Evolutionary conservation across 2,329 filamentous ascomycete genomes (phyloP).

Genomic region (Ophiostoma quercus): DNA sequence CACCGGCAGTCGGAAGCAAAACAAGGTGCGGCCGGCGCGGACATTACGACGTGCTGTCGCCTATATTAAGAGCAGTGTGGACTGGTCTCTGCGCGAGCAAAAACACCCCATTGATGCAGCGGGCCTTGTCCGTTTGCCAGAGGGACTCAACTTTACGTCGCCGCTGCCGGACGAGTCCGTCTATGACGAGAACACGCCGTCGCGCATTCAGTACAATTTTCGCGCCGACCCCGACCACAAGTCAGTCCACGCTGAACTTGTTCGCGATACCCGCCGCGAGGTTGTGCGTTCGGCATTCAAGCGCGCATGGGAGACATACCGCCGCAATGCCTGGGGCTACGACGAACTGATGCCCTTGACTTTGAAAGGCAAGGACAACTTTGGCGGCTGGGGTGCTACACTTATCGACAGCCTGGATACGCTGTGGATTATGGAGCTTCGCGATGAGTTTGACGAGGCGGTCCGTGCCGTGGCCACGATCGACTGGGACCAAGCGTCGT

Average conservation of each 20-base stretch:
- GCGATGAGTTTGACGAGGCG: slow-evolving; percentile 73
- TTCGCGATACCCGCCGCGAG: slow-evolving; percentile 22
- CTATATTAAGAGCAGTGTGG: slow-evolving; percentile 31
- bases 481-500: slow-evolving; percentile 57
- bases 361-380: slow-evolving; percentile 67
- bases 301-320: slow-evolving; percentile 43
- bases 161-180: not conserved
- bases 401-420: slow-evolving; percentile 78
- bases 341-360: slow-evolving; percentile 77
- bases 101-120: slow-evolving; percentile 29
- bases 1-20: slow-evolving; percentile 8
- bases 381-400: slow-evolving; percentile 87
- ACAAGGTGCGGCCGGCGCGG: slow-evolving; percentile 19
- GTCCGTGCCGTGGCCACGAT: slow-evolving; percentile 65
- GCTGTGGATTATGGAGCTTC: slow-evolving; percentile 78
- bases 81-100: slow-evolving; percentile 32
- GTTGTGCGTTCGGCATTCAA: slow-evolving; percentile 29
- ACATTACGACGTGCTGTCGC: slow-evolving; percentile 22
- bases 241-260: slow-evolving; percentile 1
- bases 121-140: slow-evolving; percentile 32
- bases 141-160: not conserved
- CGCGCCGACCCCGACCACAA: slow-evolving; percentile 19
- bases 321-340: slow-evolving; percentile 67
- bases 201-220: slow-evolving; percentile 43
- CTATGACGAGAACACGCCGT: slow-evolving; percentile 26